These are phyloP conservation scores for Quercus phellos DNA, from an alignment of 331 rosid genomes.

Conservation along the genomic window DNA sequence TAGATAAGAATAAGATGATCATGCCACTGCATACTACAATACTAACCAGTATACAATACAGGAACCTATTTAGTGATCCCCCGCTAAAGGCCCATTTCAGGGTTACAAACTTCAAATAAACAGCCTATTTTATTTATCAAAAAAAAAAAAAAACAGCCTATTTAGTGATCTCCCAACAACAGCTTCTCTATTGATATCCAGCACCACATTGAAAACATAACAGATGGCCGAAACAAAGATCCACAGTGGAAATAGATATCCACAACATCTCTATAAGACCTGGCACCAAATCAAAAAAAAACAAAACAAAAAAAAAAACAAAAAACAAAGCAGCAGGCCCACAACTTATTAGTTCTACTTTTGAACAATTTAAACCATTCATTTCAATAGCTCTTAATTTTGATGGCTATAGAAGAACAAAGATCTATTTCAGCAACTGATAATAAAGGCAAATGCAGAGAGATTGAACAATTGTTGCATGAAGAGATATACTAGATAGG, in stretches of 20 bases:
- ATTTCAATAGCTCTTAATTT: background rate
- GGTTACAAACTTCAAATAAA: no score
- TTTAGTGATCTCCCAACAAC: no score
- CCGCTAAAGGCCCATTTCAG: no score
- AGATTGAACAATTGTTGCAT: background rate
- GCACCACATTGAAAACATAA: background rate
- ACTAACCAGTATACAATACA: background rate
- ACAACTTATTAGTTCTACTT: no score
- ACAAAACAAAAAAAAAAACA: no score
- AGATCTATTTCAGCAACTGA: background rate
- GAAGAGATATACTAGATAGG: background rate
- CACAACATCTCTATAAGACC: background rate
- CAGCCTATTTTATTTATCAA: no score
- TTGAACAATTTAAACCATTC: no score
- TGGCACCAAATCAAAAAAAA: background rate
- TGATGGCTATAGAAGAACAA: background rate
- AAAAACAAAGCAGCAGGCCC: background rate
- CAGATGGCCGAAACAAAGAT: background rate
- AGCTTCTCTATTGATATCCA: no score
- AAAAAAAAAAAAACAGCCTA: no score
- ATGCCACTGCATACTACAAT: background rate
- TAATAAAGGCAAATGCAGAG: background rate
- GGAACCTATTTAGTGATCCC: no score
- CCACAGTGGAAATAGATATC: background rate
- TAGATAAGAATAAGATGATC: background rate